phyloP scores from a whole-genome alignment of 164 flowering plant species.

The Umbilicus rupestris region DNA sequence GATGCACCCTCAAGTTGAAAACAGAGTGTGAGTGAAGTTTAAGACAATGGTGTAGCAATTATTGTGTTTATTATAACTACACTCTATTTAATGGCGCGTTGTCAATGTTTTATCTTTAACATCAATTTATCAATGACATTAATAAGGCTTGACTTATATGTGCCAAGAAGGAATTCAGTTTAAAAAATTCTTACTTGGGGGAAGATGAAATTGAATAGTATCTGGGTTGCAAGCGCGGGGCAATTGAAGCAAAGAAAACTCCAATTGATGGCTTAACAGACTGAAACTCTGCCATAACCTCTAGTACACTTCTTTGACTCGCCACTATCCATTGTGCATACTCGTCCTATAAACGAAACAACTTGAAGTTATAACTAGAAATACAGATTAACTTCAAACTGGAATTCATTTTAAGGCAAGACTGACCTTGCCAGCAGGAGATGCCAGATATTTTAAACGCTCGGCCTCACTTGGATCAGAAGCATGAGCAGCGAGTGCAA shows the following conservation, averaged over 20 bases:
- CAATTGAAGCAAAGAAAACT: constrained; percentile 81
- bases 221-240: constrained; percentile 88
- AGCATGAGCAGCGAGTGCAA: not conserved
- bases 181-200: constrained; percentile 42
- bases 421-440: constrained; percentile 74
- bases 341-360: constrained; percentile 48
- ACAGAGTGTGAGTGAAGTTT: not conserved
- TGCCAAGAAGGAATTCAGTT: too few relatives aligned
- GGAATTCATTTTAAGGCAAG: not conserved
- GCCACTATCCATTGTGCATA: constrained; percentile 73
- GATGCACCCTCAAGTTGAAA: not conserved
- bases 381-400: not conserved
- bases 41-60: not conserved
- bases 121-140: too few relatives aligned
- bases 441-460: constrained; percentile 50
- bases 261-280: constrained; percentile 93
- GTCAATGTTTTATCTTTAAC: too few relatives aligned
- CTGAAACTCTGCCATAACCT: constrained; percentile 87
- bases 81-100: too few relatives aligned
- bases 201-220: constrained; percentile 96
- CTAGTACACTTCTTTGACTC: constrained; percentile 85
- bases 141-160: not conserved
- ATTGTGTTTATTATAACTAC: not conserved
- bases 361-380: not conserved
- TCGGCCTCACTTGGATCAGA: constrained; percentile 43